Base-by-base conservation (phyloP, 192 early-diverging fungal genomes). In the Chytriomyces sp. region DNA sequence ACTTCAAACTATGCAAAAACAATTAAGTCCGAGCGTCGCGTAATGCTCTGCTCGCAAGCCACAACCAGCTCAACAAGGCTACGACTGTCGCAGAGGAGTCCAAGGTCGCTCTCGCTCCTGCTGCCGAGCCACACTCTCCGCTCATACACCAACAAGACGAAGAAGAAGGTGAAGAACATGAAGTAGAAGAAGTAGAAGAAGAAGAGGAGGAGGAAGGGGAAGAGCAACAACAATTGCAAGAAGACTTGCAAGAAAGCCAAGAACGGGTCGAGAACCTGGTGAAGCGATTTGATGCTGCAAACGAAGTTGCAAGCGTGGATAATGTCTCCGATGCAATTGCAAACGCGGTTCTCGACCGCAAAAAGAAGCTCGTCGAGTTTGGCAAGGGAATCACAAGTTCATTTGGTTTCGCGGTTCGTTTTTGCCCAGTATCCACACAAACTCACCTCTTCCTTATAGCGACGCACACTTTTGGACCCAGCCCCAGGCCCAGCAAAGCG, bases 391-490 rank as follows among this genome's bases (percentile, higher is more conserved):
- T 64, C 4, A 12, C 12, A 12, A 26, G 44, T n/a, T 53, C 66
- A 3, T 68, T 68, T 22, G 66, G 66, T 2, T 68, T 68, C 34
- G 44, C 66, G 30, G 44, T 64, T n/a, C 8, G 63, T 64, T 25
- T 19, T 37, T 17, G 63, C 31, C 39, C 26, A 33, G 30, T 34
- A 19, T 36, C 31, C 19, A 39, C 26, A 26, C 31, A 38, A 25
- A 52, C 28, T 7, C 34, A 6, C 44, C 44, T n/a, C 44, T 14
- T 49, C 44, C 22, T 49, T 49, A 12, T 33, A 68, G 66, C 12
- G 53, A 6, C 54, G 52, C 52, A 68, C 66, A 12, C 36, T 56
- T 12, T 56, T 68, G n/a, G 66, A 68, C 19, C 66, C 38, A 5
- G 49, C 8, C 36, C 54, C 49, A 31, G 28, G n/a, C 10, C 52